phyloP scores from a whole-genome alignment of 2,329 filamentous ascomycete genomes.

The Epichloe amarillans region DNA sequence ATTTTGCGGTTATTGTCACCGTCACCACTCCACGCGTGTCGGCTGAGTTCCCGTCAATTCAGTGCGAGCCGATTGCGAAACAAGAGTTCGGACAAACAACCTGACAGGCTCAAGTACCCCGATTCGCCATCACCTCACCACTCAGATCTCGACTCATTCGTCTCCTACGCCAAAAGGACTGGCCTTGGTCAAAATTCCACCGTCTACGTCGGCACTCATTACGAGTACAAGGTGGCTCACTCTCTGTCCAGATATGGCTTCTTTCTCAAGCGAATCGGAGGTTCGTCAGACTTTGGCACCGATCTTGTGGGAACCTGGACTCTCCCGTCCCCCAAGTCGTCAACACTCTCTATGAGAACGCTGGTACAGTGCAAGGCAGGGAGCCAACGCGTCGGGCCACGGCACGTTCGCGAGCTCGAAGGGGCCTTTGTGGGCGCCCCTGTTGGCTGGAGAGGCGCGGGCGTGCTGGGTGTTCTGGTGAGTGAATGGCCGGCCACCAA shows the following conservation, averaged over 20 bases:
- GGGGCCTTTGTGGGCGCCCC: conserved; percentile 67
- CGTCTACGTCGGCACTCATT: conserved; percentile 59
- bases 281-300: conserved; percentile 55
- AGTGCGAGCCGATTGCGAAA: neutral
- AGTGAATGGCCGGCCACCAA: conserved; percentile 58
- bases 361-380: conserved; percentile 57
- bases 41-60: neutral
- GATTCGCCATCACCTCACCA: conserved; percentile 38
- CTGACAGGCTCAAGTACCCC: conserved; percentile 24
- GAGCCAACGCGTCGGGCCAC: conserved; percentile 37
- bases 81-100: neutral
- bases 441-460: conserved; percentile 51
- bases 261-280: conserved; percentile 50
- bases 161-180: conserved; percentile 45
- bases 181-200: conserved; percentile 42
- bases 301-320: conserved; percentile 62
- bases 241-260: conserved; percentile 50
- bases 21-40: neutral
- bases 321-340: conserved; percentile 24
- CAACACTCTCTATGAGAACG: conserved; percentile 26
- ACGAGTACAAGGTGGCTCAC: conserved; percentile 55
- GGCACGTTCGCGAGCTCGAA: conserved; percentile 59
- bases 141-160: conserved; percentile 49
- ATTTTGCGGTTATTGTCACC: neutral
- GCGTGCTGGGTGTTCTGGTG: conserved; percentile 59